Evolutionary conservation across 768 basidiomycete genomes (phyloP), one percentile per base, ranked within the genome.

Genomic region (Suillus occidentalis): DNA sequence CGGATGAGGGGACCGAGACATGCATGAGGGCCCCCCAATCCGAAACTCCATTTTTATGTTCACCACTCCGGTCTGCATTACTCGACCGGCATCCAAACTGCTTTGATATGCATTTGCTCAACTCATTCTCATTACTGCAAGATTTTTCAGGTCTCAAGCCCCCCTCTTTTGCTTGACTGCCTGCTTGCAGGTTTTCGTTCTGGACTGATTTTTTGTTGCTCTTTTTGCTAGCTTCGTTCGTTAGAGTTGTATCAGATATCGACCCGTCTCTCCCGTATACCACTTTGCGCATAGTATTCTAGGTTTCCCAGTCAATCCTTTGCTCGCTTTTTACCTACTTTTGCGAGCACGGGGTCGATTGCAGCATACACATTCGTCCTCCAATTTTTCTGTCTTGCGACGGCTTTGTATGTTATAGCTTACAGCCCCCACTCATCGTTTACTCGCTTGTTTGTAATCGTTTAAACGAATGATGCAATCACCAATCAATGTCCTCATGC

Each of bases 1-100:
- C 71, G 72, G 60, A 70, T 58, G 13, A 76, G 69, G 49, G 72
- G 76, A 18, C 67, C 66, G 53, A 66, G 72, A 57, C 72, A 75
- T 56, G 60, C 73, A 45, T 76, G 68, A 77, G 52, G 10, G 18
- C n/a, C n/a, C n/a, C n/a, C n/a, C n/a, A n/a, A 28, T 52, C 18
- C 50, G 47, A 49, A 49, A 49, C 22, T 49, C 47, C 47, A 47
- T 25, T 8, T 16, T 42, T 13, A 25, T 49, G 6, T 49, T 25
- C 6, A 16, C 25, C 10, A 9, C 50, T 18, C 50, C 28, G 50
- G 16, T n/a, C 45, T 34, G 3, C 25, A 50, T 31, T 9, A 52
- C 53, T 39, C 40, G 40, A 50, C 39, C 43, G 16, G 22, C 31
- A 50, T 22, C 20, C 37, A 31, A 9, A 25, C 43, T 50, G 58